phyloP scores from a whole-genome alignment of 768 basidiomycete species.

The Tricholoma furcatifolium region DNA sequence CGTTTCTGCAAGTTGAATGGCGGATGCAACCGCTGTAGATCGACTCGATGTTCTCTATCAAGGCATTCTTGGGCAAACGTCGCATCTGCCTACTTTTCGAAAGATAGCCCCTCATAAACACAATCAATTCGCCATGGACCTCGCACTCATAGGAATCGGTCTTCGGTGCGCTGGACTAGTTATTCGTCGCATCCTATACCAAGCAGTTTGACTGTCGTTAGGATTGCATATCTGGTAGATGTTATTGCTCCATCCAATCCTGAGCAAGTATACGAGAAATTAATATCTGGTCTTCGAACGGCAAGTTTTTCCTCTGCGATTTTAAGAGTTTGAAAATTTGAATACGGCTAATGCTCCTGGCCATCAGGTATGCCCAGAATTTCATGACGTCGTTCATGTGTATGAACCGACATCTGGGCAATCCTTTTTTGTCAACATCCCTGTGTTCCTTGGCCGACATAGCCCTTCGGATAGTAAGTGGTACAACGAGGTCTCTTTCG shows the following conservation, averaged over 20 bases:
- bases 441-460: conserved; percentile 16
- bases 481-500: conserved; percentile 9
- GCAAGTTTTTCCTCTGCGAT: conserved; percentile 19
- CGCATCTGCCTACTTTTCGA: conserved; percentile 10
- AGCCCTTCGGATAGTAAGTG: background rate
- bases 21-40: background rate
- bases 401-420: conserved; percentile 47
- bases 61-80: conserved; percentile 12
- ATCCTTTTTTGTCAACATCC: conserved; percentile 53
- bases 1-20: background rate
- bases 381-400: conserved; percentile 41
- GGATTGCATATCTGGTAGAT: conserved; percentile 55
- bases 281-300: conserved; percentile 39
- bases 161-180: conserved; percentile 31
- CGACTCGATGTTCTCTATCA: conserved; percentile 6
- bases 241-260: conserved; percentile 36
- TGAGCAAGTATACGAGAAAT: conserved; percentile 27
- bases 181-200: background rate
- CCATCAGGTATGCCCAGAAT: conserved; percentile 21
- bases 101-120: conserved; percentile 17
- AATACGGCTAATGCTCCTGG: background rate
- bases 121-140: conserved; percentile 35
- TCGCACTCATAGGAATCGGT: conserved; percentile 39
- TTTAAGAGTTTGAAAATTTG: background rate
- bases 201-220: conserved; percentile 13